Evolutionary conservation across 345 rosid genomes (phyloP).

Genomic region (Cochlearia excelsa): DNA sequence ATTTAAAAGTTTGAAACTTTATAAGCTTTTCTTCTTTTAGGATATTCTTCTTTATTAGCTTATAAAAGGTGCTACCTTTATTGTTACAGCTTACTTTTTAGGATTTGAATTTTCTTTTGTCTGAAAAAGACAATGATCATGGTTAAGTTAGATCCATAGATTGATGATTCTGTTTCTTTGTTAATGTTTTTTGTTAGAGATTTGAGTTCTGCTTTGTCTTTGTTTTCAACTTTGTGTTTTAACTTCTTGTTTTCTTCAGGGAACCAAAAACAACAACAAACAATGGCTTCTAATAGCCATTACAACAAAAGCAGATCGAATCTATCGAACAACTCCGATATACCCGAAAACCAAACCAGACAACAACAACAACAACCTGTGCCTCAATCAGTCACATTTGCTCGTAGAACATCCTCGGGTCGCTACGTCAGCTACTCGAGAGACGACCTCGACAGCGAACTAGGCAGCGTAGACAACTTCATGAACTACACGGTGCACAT

Average conservation of each 20-base stretch:
- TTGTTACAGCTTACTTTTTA: background rate
- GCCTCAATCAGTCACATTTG: constrained; percentile 70
- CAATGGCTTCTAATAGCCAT: constrained; percentile 61
- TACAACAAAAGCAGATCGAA: constrained; percentile 59
- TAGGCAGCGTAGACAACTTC: constrained; percentile 58
- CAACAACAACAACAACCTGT: constrained; percentile 49
- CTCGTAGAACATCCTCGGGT: constrained; percentile 76
- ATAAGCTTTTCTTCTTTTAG: constrained; percentile 4
- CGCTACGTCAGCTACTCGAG: constrained; percentile 86
- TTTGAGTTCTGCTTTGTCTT: constrained; percentile 7
- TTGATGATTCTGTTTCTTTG: constrained; percentile 20
- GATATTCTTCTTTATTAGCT: constrained; percentile 2
- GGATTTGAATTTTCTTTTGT: background rate
- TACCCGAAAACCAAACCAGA: constrained; percentile 33
- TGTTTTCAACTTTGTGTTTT: constrained; percentile 16
- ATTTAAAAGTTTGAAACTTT: constrained; percentile 27
- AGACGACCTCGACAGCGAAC: constrained; percentile 92
- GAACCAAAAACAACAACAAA: constrained; percentile 16
- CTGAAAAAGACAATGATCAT: background rate
- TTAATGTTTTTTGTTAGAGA: constrained; percentile 1
- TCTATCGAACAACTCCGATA: constrained; percentile 63
- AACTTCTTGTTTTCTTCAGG: constrained; percentile 45
- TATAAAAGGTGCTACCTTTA: constrained; percentile 20
- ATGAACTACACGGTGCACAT: constrained; percentile 85
- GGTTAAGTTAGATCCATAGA: constrained; percentile 10